These are phyloP conservation scores for Candida gigantensis DNA, from an alignment of 1,139 yeast genomes.

Conservation along the genomic window DNA sequence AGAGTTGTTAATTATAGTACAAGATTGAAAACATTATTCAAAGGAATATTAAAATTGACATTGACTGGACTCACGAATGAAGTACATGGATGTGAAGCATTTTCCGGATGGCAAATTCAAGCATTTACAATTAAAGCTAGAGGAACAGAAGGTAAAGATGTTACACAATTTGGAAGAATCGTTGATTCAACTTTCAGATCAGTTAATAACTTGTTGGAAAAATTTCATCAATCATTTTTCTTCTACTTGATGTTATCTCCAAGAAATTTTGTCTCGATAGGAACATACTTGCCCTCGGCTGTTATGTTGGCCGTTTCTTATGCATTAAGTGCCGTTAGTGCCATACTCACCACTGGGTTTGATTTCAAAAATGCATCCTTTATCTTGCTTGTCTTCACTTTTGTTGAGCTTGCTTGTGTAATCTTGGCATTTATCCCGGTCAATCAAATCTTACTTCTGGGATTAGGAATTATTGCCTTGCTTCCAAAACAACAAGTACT, in stretches of 20 bases:
- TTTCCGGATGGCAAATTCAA: conserved; percentile 96
- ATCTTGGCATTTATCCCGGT: conserved; percentile 24
- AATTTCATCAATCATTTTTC: conserved; percentile 95
- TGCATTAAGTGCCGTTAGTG: conserved; percentile 68
- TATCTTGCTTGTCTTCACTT: conserved; percentile 33
- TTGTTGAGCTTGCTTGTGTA: conserved; percentile 35
- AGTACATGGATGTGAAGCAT: conserved; percentile 79
- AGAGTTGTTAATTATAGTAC: conserved; percentile 48
- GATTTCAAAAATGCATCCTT: conserved; percentile 25
- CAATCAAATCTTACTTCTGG: conserved; percentile 17
- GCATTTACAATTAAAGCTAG: conserved; percentile 77
- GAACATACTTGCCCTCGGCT: conserved; percentile 89
- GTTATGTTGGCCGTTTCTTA: conserved; percentile 69
- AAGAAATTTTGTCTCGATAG: conserved; percentile 82
- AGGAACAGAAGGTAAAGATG: conserved; percentile 64
- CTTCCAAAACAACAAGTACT: conserved; percentile 17
- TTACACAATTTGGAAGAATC: conserved; percentile 89
- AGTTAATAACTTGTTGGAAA: conserved; percentile 88
- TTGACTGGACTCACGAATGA: conserved; percentile 63
- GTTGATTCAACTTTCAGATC: conserved; percentile 87
- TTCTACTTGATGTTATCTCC: conserved; percentile 86
- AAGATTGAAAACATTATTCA: conserved; percentile 59
- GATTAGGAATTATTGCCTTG: conserved; percentile 16
- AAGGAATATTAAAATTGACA: conserved; percentile 69
- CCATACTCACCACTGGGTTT: conserved; percentile 49